Evolutionary conservation across 768 basidiomycete genomes (phyloP).

Genomic region (Termitomyces sp.): DNA sequence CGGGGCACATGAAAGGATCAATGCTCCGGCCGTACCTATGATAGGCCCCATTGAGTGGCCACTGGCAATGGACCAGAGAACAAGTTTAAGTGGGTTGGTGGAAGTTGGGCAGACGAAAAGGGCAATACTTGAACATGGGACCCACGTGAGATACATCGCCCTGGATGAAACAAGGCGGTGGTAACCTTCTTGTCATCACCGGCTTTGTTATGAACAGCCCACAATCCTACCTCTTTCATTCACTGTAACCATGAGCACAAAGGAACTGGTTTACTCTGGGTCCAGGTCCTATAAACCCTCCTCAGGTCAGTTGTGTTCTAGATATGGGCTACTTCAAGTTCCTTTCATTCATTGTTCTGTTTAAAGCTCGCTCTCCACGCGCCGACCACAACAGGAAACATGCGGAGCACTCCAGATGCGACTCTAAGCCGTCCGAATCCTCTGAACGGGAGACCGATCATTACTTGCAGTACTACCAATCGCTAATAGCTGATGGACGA

Average conservation of each 20-base stretch:
- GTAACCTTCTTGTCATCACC: background rate
- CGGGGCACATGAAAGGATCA: background rate
- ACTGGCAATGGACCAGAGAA: background rate
- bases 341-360: conserved; percentile 6
- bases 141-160: conserved; percentile 6
- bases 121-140: background rate
- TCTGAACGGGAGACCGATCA: conserved; percentile 14
- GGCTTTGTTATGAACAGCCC: conserved; percentile 9
- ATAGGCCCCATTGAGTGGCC: background rate
- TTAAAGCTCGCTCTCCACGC: conserved; percentile 6
- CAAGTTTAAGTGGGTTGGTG: background rate
- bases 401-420: conserved; percentile 9
- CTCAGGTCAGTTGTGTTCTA: conserved; percentile 5
- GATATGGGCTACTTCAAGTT: conserved; percentile 4
- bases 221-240: background rate
- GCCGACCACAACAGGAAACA: conserved; percentile 7
- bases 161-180: conserved; percentile 11
- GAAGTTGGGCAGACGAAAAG: background rate
- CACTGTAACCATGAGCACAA: conserved; percentile 11
- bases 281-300: conserved; percentile 9
- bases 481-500: conserved; percentile 37
- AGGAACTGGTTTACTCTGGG: conserved; percentile 9
- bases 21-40: background rate
- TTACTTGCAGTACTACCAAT: conserved; percentile 40
- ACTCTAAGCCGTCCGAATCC: conserved; percentile 3